Conservation (phyloP, 164 flowering plant species). For the Aristolochia contorta region DNA sequence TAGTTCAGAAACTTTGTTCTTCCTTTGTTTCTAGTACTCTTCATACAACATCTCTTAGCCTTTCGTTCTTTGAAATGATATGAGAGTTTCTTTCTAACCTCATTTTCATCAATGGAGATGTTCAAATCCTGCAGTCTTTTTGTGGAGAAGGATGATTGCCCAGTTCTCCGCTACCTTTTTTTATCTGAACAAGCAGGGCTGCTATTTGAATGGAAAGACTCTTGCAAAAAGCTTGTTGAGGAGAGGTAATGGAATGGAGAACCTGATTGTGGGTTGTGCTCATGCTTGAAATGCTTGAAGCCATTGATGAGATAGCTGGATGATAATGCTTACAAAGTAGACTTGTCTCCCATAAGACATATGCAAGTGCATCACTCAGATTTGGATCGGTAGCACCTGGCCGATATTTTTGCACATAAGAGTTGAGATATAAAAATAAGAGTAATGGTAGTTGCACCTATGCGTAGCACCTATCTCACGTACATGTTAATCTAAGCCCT, state of each 20-base stretch:
- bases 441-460: too few species aligned
- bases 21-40: too few species aligned
- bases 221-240: constrained; percentile 55
- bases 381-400: constrained; percentile 71
- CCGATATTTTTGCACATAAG: constrained; percentile 55
- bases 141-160: neutral
- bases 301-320: constrained; percentile 49
- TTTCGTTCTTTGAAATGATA: too few species aligned
- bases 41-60: too few species aligned
- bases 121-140: neutral
- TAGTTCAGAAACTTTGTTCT: too few species aligned
- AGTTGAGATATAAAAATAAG: neutral
- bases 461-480: too few species aligned
- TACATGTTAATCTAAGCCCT: too few species aligned
- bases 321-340: constrained; percentile 67
- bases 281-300: constrained; percentile 48
- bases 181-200: constrained; percentile 17
- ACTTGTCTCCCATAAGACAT: constrained; percentile 81
- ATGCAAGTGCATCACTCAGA: constrained; percentile 71
- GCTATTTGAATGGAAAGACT: constrained; percentile 23
- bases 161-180: constrained; percentile 38
- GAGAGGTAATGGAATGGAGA: constrained; percentile 32
- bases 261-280: constrained; percentile 40
- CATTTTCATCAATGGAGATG: too few species aligned
- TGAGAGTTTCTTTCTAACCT: too few species aligned